Base-by-base conservation (phyloP, 495 filamentous ascomycete species). In the Penicillium desertorum region DNA sequence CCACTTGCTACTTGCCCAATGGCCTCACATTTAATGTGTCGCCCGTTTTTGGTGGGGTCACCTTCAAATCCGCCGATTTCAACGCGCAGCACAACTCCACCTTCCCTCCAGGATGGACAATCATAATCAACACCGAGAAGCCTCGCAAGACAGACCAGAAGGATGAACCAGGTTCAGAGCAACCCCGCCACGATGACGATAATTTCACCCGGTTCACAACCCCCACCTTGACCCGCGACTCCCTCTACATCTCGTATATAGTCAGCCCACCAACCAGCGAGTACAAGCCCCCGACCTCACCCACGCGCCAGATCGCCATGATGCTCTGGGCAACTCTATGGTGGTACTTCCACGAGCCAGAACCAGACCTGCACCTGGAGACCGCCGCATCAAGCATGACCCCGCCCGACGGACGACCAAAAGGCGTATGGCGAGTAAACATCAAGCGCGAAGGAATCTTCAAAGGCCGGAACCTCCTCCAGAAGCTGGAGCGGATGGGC, bases 321-420 rank as follows among this genome's bases (percentile, higher is more conserved):
- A 93, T 96, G 90, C 82, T 98, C 7, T 98, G 93, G 91, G 84
- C 90, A 27, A 92, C 90, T 1, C 74, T 98, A 32, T 95, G 88
- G 72, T 98, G 95, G 95, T 98, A 98, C 74, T 98, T 98, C 68
- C 92, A 97, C 57, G 74, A 81, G 63, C 70, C 73, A 0, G 65
- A 76, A 42, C 80, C 80, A 1, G 74, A 81, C 41, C 65, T 71
- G 12, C 81, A 79, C 41, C 53, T 93, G 22, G 77, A 76, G 12
- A 89, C 81, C 10, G 77, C 81, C n/a, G 78, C 81, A 3, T 88
- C 84, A 16, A 80, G 79, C 57, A 59, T 81, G 56, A 88, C 90
- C 0, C 87, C 91, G 3, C 71, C 76, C 19, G 65, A 71, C 2
- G 93, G 90, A 9, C 85, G 80, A 53, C 95, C 94, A 0, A 85